Evolutionary conservation across 2,329 filamentous ascomycete species (phyloP).

Genomic region (Passalora sequoiae): DNA sequence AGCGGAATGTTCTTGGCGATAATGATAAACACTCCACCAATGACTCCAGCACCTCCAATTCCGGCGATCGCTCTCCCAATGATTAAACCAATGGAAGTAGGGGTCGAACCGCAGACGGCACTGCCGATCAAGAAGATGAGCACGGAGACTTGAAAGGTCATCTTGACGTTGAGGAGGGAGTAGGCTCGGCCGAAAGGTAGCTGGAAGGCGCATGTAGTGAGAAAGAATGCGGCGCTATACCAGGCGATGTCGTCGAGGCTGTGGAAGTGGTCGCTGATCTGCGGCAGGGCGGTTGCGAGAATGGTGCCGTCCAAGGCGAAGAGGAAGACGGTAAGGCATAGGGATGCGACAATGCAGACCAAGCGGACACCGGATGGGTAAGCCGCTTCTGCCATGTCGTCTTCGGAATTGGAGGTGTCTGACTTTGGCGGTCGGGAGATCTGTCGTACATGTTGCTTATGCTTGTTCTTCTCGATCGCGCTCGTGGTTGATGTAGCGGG

Average conservation of each 20-base stretch:
- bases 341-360: background rate
- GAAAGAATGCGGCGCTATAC: conserved; percentile 27
- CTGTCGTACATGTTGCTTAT: too few relatives aligned
- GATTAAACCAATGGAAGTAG: conserved; percentile 48
- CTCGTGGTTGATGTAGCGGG: too few relatives aligned
- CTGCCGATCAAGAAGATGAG: conserved; percentile 44
- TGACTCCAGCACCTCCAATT: conserved; percentile 49
- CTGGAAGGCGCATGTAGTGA: conserved; percentile 41
- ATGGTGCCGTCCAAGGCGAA: conserved; percentile 17
- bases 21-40: conserved; percentile 37
- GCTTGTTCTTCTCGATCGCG: too few relatives aligned
- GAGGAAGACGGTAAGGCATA: background rate
- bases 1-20: conserved; percentile 14
- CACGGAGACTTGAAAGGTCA: conserved; percentile 38
- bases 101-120: conserved; percentile 47
- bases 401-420: background rate
- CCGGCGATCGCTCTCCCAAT: conserved; percentile 50
- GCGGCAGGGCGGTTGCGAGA: conserved; percentile 31
- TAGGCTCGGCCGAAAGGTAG: conserved; percentile 40
- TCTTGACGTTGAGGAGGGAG: conserved; percentile 41
- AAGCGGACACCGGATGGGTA: background rate
- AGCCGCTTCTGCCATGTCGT: background rate
- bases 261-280: conserved; percentile 35
- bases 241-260: conserved; percentile 33
- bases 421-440: too few relatives aligned